A percentile compares a stretch with the other conserved stretches of the same genome.
These are phyloP conservation scores for Entrophospora sp. DNA, from an alignment of 192 early-diverging fungal genomes.

Conservation along the genomic window DNA sequence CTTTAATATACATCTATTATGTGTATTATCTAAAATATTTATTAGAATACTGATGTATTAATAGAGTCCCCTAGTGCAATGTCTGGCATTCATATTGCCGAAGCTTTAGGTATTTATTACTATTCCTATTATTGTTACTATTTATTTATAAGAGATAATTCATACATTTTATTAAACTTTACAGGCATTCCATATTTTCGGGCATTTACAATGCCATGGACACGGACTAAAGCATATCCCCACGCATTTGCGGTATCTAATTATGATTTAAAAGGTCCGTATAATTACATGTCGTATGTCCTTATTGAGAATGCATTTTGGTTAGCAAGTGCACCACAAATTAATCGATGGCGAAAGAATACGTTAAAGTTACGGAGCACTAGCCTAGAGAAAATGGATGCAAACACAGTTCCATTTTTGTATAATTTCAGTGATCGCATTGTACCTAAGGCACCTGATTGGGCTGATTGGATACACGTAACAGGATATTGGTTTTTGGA, in stretches of 20 bases:
- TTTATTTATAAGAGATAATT: neutral
- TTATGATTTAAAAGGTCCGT: conserved; percentile 33
- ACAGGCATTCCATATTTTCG: conserved; percentile 54
- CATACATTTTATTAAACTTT: neutral
- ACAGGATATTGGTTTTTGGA: conserved; percentile 73
- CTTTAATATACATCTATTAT: no score
- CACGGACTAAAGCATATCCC: conserved; percentile 60
- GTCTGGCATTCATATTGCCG: conserved; percentile 62
- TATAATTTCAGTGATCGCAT: conserved; percentile 55
- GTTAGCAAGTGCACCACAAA: conserved; percentile 44
- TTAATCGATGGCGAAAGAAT: conserved; percentile 50
- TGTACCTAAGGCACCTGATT: conserved; percentile 53
- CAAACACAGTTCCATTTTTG: conserved; percentile 49
- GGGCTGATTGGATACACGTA: conserved; percentile 60
- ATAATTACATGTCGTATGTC: conserved; percentile 61
- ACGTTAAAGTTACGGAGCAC: conserved; percentile 37
- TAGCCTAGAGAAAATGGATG: conserved; percentile 40
- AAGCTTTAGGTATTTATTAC: conserved; percentile 32
- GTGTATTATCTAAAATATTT: no score
- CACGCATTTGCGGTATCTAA: conserved; percentile 60
- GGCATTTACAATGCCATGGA: conserved; percentile 71
- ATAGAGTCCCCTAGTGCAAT: conserved; percentile 62
- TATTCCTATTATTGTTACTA: neutral
- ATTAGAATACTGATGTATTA: conserved; percentile 48
- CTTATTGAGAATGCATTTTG: conserved; percentile 64